phyloP scores from a whole-genome alignment of 2,329 filamentous ascomycete genomes.

The Beauveria bassiana region DNA sequence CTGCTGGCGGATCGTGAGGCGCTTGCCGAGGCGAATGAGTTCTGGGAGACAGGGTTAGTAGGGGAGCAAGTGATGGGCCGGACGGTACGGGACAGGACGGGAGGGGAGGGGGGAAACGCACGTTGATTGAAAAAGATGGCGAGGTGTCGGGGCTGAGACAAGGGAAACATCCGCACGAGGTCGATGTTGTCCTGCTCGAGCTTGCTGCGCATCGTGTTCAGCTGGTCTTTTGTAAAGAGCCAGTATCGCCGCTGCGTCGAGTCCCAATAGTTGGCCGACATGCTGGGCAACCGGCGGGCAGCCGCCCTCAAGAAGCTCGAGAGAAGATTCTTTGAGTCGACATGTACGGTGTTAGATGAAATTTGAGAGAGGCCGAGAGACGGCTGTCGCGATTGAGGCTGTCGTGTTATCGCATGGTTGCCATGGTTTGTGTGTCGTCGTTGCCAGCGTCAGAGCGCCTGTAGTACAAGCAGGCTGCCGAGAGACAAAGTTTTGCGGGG shows the following conservation, averaged over 20 bases:
- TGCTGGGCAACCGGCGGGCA: slow-evolving; percentile 27
- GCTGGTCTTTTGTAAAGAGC: slow-evolving; percentile 79
- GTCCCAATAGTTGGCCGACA: slow-evolving; percentile 96
- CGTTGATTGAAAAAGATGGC: slow-evolving; percentile 90
- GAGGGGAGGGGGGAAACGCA: slow-evolving; percentile 33
- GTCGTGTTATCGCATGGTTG: background rate
- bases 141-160: slow-evolving; percentile 74
- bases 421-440: background rate
- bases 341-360: background rate
- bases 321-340: background rate
- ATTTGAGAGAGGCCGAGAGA: background rate
- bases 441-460: background rate
- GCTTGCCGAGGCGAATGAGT: slow-evolving; percentile 73
- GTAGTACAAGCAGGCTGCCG: background rate
- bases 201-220: slow-evolving; percentile 65
- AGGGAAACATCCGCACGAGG: slow-evolving; percentile 68
- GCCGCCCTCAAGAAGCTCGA: background rate
- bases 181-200: slow-evolving; percentile 70
- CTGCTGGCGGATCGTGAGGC: slow-evolving; percentile 80
- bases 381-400: background rate
- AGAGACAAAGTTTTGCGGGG: background rate
- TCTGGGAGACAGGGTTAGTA: slow-evolving; percentile 39
- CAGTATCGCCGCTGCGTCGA: slow-evolving; percentile 87
- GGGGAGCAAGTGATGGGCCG: background rate
- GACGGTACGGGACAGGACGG: background rate